A percentile compares a stretch with the other conserved stretches of the same genome.
These are phyloP conservation scores for Cadophora sp. DNA, from an alignment of 2,329 filamentous ascomycete species.

Conservation along the genomic window DNA sequence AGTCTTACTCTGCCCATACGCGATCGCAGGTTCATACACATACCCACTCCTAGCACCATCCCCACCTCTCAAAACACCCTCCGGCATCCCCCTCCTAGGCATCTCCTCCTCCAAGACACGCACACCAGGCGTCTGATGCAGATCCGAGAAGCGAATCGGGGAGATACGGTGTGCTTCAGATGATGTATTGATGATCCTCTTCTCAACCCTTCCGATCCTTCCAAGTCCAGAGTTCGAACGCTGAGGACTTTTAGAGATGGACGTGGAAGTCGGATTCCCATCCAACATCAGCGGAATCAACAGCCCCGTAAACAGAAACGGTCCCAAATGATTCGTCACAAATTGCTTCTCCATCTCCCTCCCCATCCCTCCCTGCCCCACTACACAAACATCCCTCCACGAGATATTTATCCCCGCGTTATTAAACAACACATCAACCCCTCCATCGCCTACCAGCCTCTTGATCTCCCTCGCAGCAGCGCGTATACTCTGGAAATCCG, in stretches of 20 bases:
- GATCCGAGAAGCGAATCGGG: slow-evolving; percentile 44
- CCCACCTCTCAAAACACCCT: slow-evolving; percentile 33
- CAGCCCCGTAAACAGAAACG: slow-evolving; percentile 32
- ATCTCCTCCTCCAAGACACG: slow-evolving; percentile 44
- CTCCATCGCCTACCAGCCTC: slow-evolving; percentile 43
- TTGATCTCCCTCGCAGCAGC: slow-evolving; percentile 50
- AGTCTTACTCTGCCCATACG: slow-evolving; percentile 55
- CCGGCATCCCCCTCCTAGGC: slow-evolving; percentile 44
- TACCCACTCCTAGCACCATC: not conserved
- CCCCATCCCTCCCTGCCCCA: slow-evolving; percentile 34
- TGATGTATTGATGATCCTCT: slow-evolving; percentile 29
- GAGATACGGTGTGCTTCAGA: slow-evolving; percentile 34
- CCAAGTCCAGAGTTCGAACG: too few relatives aligned
- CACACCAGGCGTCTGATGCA: slow-evolving; percentile 37
- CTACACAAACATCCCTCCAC: slow-evolving; percentile 33
- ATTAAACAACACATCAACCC: slow-evolving; percentile 44
- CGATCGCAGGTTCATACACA: slow-evolving; percentile 32
- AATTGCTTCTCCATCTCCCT: slow-evolving; percentile 46
- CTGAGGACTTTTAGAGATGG: too few relatives aligned
- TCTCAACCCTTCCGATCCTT: not conserved
- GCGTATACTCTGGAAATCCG: slow-evolving; percentile 50
- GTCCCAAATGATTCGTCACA: slow-evolving; percentile 18
- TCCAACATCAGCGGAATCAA: slow-evolving; percentile 28
- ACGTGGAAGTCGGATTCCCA: not conserved
- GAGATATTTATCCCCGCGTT: slow-evolving; percentile 51